phyloP scores from a whole-genome alignment of 1,284 basidiomycete genomes.

The Rhodotorula mucilaginosa region DNA sequence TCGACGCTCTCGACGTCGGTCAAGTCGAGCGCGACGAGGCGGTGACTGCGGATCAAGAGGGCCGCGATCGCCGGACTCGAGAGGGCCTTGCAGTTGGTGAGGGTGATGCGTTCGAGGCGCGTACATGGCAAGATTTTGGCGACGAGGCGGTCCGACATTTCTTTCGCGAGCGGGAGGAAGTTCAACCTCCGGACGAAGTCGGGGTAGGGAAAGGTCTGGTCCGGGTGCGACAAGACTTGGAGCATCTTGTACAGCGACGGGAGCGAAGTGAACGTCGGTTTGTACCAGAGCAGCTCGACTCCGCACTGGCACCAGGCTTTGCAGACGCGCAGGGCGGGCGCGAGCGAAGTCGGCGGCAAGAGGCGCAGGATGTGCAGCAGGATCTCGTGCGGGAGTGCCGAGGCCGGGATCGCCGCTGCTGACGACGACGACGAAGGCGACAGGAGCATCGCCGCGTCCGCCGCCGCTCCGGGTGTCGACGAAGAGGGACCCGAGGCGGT shows the following conservation, averaged over 20 bases:
- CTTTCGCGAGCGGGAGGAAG: slow-evolving; percentile 69
- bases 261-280: slow-evolving; percentile 71
- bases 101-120: slow-evolving; percentile 84
- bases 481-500: background rate
- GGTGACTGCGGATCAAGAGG: slow-evolving; percentile 63
- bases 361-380: slow-evolving; percentile 90
- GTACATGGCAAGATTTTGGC: slow-evolving; percentile 70
- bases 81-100: slow-evolving; percentile 76
- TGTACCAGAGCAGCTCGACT: slow-evolving; percentile 93
- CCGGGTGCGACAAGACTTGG: slow-evolving; percentile 56
- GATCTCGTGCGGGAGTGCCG: slow-evolving; percentile 75
- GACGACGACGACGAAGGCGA: background rate
- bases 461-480: background rate
- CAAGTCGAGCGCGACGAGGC: slow-evolving; percentile 85
- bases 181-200: slow-evolving; percentile 87
- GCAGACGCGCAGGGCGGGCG: slow-evolving; percentile 75
- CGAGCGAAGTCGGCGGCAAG: slow-evolving; percentile 67
- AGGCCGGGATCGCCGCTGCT: slow-evolving; percentile 39
- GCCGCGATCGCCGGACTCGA: slow-evolving; percentile 65
- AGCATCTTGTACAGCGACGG: slow-evolving; percentile 76
- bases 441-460: background rate
- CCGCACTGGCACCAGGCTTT: slow-evolving; percentile 93
- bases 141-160: slow-evolving; percentile 77
- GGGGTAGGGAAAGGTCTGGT: slow-evolving; percentile 82
- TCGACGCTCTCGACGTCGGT: slow-evolving; percentile 69